A percentile compares a stretch with the other conserved stretches of the same genome.
Evolutionary conservation across 2,329 filamentous ascomycete species (phyloP).

Genomic region (Fusarium falciforme): DNA sequence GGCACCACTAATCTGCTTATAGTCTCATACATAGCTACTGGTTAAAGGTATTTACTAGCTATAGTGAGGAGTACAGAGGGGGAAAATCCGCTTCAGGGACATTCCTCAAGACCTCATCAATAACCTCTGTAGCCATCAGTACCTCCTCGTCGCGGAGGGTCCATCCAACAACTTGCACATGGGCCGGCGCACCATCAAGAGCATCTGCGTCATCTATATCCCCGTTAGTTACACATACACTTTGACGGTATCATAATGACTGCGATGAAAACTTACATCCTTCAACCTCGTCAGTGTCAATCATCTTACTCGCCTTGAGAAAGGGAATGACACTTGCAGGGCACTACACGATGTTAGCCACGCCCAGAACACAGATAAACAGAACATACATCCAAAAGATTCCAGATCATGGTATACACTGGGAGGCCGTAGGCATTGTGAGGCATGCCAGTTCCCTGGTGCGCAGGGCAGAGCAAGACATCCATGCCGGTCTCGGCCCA

Average conservation of each 20-base stretch:
- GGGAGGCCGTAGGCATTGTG: background rate
- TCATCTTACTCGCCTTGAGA: background rate
- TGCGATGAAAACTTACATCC: background rate
- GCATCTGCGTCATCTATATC: background rate
- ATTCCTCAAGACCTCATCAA: background rate
- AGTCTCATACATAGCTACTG: no score
- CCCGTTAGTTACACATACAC: background rate
- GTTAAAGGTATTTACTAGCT: no score
- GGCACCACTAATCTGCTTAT: no score
- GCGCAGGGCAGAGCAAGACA: background rate
- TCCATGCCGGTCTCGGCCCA: background rate
- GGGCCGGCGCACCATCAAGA: background rate
- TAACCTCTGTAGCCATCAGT: background rate
- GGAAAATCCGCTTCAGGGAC: no score
- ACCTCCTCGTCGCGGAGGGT: background rate
- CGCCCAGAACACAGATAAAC: no score
- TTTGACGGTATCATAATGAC: fast-evolving
- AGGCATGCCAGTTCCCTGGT: background rate
- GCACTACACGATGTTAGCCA: background rate
- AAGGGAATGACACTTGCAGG: background rate
- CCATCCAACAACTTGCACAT: background rate
- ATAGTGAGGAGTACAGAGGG: no score
- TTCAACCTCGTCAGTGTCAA: background rate
- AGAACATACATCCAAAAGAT: background rate
- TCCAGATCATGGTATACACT: background rate